Base-by-base conservation (phyloP, 495 filamentous ascomycete genomes). In the Aspergillus kassunensis region DNA sequence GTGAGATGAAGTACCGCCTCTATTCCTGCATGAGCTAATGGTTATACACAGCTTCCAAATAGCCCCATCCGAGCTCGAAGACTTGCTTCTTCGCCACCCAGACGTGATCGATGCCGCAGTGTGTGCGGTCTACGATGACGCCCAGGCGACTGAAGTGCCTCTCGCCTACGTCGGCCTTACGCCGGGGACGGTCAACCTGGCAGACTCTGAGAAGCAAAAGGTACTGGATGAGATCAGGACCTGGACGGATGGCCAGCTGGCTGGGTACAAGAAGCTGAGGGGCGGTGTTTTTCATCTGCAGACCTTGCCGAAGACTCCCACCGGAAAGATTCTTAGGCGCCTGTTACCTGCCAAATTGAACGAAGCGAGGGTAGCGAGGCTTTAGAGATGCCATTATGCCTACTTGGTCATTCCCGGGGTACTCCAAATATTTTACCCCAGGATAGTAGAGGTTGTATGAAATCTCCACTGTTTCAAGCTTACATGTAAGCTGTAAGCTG, bases 61-160 rank as follows among this genome's bases (percentile, higher is more conserved):
- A 15, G 85, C 88, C 3, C 88, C 89, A 0, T 86, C 88, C 0
- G 89, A 93, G 67, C 73, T 93, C 1, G 89, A 93, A 62, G 81
- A 78, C 3, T 60, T 88, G 3, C 72, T 95, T 11, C 66, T 91
- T 2, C 77, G 81, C 10, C 81, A 91, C 64, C 66, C 71, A 6
- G 72, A 82, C 12, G 73, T 93, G 12, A 73, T 78, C 4, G 89
- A 93, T 56, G 84, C 79, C 0, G 88, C 86, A 11, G 87, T 93
- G 1, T 80, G 88, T 34, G 86, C 86, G 0, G 71, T 89, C 11
- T 80, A 84, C 44, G 73, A 83, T 62, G 68, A 76, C n/a, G 68
- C 72, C 1, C 72, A 80, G 44, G 84, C 82, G 9, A 86, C 84
- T 3, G 89, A 93, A 55, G 79, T 90, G 0, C 89, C 89, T 0